Evolutionary conservation across 441 rosid genomes (phyloP), one percentile per base, ranked within the genome.

Genomic region (Pelargonium australe): DNA sequence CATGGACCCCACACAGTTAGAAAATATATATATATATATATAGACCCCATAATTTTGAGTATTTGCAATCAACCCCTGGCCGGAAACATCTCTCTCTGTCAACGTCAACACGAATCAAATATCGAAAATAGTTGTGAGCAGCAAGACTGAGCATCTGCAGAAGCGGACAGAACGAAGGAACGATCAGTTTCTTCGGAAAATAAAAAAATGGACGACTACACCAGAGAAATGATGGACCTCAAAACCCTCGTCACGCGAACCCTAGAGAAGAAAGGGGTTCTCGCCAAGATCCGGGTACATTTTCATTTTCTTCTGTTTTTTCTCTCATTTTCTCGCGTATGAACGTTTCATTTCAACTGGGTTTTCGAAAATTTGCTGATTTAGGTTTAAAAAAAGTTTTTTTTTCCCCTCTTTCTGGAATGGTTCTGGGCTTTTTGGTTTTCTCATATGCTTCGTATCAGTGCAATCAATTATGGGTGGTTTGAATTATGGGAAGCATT

Each of bases 221-320:
- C 97, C 1, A 84, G 97, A 82, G 99, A 95, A 77, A 95, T 95
- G 99, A 95, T 95, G 99, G 99, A 95, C 87, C 91, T 95, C 69
- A 95, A 95, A 79, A 92, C 99, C 77, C 91, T 95, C n/a, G 99
- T 94, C 73, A 94, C 99, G 68, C 90, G 97, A 78, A 80, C 89
- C 80, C 91, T 95, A 5, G 99, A 95, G 85, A 95, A 92, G 90
- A 95, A 95, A 70, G 99, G 97, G 49, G 96, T 95, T 61, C 90
- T 95, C 66, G 98, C 99, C 63, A 95, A 95, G 95, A 92, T 95
- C 91, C 96, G 99, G 92, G 99, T 95, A 78, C 37, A 5, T 12
- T 37, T 41, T 23, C 8, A 37, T 66, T 12, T 41, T 16, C 7
- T 19, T 34, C 16, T 44, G 61, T 61, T 12, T 53, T 16, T 9